Percentiles rank a stretch among this genome's conserved stretches.
phyloP scores from a whole-genome alignment of 2,329 filamentous ascomycete species.

The Paraphoma chrysanthemicola region DNA sequence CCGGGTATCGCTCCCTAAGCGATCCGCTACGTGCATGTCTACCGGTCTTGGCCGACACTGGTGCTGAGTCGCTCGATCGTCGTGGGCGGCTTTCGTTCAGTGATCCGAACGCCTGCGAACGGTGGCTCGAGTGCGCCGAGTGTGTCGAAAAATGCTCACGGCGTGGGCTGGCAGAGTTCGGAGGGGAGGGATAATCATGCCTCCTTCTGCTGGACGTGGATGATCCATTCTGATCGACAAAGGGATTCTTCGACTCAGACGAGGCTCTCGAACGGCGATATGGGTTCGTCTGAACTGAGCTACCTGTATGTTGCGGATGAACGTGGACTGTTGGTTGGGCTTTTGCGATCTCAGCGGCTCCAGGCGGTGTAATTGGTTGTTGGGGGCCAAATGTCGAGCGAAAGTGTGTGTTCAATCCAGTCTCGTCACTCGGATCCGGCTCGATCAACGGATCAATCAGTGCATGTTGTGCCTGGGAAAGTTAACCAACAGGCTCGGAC shows the following conservation, averaged over 20 bases:
- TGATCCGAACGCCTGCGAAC: slow-evolving; percentile 40
- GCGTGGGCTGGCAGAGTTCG: slow-evolving; percentile 62
- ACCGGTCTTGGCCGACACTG: slow-evolving; percentile 27
- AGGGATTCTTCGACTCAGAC: slow-evolving; percentile 34
- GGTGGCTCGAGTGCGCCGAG: slow-evolving; percentile 31
- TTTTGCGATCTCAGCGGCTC: slow-evolving; percentile 35
- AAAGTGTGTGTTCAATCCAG: slow-evolving; percentile 68
- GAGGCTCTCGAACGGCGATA: slow-evolving; percentile 48
- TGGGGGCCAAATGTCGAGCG: slow-evolving; percentile 53
- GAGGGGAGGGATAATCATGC: slow-evolving; percentile 58
- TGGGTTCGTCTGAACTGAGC: slow-evolving; percentile 52
- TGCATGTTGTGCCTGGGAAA: slow-evolving; percentile 66
- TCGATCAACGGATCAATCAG: slow-evolving; percentile 73
- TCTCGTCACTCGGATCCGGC: slow-evolving; percentile 72
- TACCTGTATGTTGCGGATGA: slow-evolving; percentile 43
- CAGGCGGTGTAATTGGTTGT: slow-evolving; percentile 40
- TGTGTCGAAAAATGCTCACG: slow-evolving; percentile 42
- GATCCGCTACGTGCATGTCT: slow-evolving; percentile 55
- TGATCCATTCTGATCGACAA: slow-evolving; percentile 23
- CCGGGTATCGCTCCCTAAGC: slow-evolving; percentile 66
- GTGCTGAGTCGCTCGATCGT: slow-evolving; percentile 41
- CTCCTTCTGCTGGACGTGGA: slow-evolving; percentile 29
- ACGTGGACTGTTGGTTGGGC: slow-evolving; percentile 30
- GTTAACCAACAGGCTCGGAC: slow-evolving; percentile 8
- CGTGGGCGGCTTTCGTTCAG: slow-evolving; percentile 39